Evolutionary conservation across 139 green algal species (phyloP).

Genomic region (Spirogloea muscicola): DNA sequence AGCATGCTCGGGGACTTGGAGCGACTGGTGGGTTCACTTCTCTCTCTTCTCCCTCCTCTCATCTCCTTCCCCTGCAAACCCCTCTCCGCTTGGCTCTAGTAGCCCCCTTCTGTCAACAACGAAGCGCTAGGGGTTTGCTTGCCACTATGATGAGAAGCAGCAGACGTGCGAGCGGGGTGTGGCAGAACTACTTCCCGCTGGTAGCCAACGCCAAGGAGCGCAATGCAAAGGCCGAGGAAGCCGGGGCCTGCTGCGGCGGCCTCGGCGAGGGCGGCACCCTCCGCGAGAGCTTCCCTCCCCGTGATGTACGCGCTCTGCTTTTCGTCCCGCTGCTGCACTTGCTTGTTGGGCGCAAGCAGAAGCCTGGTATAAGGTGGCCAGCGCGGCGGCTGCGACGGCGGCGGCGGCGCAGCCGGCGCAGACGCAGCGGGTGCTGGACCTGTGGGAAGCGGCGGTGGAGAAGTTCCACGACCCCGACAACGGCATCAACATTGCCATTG

Average conservation of each 20-base stretch:
- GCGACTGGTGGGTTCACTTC: not conserved
- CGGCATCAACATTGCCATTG: constrained; percentile 45
- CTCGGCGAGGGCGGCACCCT: constrained; percentile 15
- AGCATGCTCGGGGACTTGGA: constrained; percentile 25
- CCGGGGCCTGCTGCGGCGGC: not conserved
- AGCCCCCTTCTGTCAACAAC: too few species aligned
- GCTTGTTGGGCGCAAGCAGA: too few species aligned
- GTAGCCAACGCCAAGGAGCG: constrained; percentile 31
- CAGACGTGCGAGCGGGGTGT: not conserved
- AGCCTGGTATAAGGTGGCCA: too few species aligned
- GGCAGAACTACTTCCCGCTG: constrained; percentile 38
- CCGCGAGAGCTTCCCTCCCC: not conserved
- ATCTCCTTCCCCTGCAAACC: not conserved
- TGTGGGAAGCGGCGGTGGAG: constrained; percentile 34
- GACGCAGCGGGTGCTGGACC: constrained; percentile 13
- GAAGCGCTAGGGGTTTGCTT: too few species aligned
- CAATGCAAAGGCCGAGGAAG: constrained; percentile 1
- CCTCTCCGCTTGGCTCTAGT: too few species aligned
- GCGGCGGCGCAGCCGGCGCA: not conserved
- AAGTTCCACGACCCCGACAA: constrained; percentile 38
- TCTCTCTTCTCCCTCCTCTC: not conserved
- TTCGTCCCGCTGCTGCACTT: too few species aligned
- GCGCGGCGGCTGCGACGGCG: not conserved
- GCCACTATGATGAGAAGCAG: too few species aligned
- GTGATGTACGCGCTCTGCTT: constrained; percentile 2